Conservation (phyloP, 176 grass and related monocot genomes). For the Saccharum officinarum region DNA sequence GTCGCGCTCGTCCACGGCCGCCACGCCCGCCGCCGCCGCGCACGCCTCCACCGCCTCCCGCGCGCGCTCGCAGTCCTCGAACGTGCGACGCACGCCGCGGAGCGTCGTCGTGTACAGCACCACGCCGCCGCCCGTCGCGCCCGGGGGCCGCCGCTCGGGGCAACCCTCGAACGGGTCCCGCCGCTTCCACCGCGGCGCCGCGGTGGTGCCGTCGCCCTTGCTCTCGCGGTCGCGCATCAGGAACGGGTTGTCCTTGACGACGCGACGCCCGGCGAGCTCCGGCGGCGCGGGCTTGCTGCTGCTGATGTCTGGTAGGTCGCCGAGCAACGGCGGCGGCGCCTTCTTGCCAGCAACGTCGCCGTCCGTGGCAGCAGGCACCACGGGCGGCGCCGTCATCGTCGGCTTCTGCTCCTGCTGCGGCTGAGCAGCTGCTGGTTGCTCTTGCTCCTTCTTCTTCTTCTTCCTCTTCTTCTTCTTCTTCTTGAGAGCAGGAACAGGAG, state of each 20-base stretch:
- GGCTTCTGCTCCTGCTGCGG: no score
- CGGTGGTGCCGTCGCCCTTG: conserved; percentile 11
- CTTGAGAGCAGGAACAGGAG: not conserved
- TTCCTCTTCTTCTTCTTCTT: conserved; percentile 62
- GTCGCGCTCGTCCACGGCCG: conserved; percentile 67
- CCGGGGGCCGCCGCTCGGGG: conserved; percentile 61
- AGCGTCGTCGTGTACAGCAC: conserved; percentile 96
- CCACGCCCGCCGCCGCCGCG: conserved; percentile 45
- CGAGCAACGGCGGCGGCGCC: not conserved
- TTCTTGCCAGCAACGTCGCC: not conserved
- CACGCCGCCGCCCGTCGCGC: conserved; percentile 63
- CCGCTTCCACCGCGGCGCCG: conserved; percentile 36
- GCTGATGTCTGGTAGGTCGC: not conserved
- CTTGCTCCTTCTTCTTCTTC: not conserved
- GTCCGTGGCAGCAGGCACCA: not conserved
- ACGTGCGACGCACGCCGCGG: conserved; percentile 82
- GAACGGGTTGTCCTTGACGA: conserved; percentile 83
- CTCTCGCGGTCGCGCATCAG: conserved; percentile 70
- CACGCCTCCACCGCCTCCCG: conserved; percentile 61
- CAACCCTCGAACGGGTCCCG: conserved; percentile 83
- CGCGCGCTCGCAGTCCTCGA: conserved; percentile 88
- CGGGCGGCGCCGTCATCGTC: not conserved
- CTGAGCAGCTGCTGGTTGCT: no score
- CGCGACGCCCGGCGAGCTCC: conserved; percentile 57
- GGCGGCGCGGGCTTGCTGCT: conserved; percentile 35